Evolutionary conservation across 208 protist genomes (phyloP).

Genomic region (Acanthamoeba lenticulata): DNA sequence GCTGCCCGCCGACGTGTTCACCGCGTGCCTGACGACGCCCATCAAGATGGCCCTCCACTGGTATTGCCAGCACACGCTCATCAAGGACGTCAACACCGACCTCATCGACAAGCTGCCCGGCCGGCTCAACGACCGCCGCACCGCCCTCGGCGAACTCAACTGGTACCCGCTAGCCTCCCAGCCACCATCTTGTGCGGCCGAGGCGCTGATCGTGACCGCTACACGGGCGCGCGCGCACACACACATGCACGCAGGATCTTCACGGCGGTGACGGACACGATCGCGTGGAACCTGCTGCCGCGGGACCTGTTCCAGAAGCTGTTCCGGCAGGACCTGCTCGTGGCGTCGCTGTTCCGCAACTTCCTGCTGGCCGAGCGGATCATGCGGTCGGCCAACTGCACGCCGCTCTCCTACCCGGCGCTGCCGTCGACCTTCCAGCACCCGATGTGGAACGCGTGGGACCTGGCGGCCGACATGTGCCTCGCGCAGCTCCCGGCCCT

Average conservation of each 20-base stretch:
- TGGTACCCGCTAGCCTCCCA: conserved; percentile 82
- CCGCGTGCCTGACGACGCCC: conserved; percentile 98
- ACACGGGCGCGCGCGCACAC: not conserved
- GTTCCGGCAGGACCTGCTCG: conserved; percentile 95
- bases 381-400: conserved; percentile 94
- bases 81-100: conserved; percentile 71
- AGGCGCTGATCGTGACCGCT: not conserved
- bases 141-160: conserved; percentile 96
- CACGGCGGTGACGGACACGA: conserved; percentile 98
- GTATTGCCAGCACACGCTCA: conserved; percentile 82
- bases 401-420: conserved; percentile 93
- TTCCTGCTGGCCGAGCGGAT: conserved; percentile 97
- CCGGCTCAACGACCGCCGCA: conserved; percentile 89
- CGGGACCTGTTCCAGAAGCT: conserved; percentile 94
- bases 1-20: conserved; percentile 99
- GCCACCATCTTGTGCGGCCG: too few relatives aligned
- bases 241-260: conserved; percentile 89
- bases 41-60: conserved; percentile 96
- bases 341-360: conserved; percentile 96
- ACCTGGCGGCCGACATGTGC: conserved; percentile 93
- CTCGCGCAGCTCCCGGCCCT: conserved; percentile 93
- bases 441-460: conserved; percentile 95
- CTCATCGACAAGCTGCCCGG: conserved; percentile 85
- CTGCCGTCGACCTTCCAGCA: conserved; percentile 96
- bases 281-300: conserved; percentile 97